phyloP scores from a whole-genome alignment of 2,329 filamentous ascomycete genomes.

The Parasarocladium wereldwijsianum region DNA sequence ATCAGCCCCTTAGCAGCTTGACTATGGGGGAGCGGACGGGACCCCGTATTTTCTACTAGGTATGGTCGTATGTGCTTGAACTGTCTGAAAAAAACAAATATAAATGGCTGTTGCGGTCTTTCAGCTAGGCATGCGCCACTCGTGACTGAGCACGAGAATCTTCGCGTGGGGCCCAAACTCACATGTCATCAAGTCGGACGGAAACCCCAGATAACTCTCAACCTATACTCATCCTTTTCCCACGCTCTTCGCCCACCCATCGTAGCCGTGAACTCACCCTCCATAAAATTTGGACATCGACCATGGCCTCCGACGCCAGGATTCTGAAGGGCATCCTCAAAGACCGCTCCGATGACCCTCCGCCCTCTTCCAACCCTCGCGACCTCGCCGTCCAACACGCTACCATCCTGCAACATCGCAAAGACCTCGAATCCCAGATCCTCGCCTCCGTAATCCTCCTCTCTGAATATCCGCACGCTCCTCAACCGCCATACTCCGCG shows the following conservation, averaged over 20 bases:
- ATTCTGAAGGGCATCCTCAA: slow-evolving; percentile 47
- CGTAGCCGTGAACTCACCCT: neutral
- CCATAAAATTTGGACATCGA: neutral
- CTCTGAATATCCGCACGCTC: slow-evolving; percentile 38
- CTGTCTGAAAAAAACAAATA: no score
- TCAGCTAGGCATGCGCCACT: no score
- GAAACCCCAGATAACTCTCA: no score
- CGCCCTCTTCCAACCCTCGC: slow-evolving; percentile 24
- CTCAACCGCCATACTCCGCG: slow-evolving; percentile 20
- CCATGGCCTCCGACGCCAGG: slow-evolving; percentile 14
- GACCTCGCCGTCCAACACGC: slow-evolving; percentile 72
- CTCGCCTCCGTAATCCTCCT: slow-evolving; percentile 58
- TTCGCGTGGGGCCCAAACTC: no score
- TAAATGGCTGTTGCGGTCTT: no score
- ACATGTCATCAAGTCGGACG: no score
- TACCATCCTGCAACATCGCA: slow-evolving; percentile 65
- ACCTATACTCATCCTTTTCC: neutral
- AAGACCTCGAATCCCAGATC: slow-evolving; percentile 62
- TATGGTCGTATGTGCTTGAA: no score
- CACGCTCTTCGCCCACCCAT: neutral
- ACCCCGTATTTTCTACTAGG: no score
- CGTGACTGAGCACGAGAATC: no score
- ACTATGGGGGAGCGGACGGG: no score
- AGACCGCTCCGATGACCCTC: slow-evolving; percentile 20
- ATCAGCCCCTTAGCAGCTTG: no score